These are phyloP conservation scores for Apiospora sp. DNA, from an alignment of 2,329 filamentous ascomycete species.

Conservation along the genomic window DNA sequence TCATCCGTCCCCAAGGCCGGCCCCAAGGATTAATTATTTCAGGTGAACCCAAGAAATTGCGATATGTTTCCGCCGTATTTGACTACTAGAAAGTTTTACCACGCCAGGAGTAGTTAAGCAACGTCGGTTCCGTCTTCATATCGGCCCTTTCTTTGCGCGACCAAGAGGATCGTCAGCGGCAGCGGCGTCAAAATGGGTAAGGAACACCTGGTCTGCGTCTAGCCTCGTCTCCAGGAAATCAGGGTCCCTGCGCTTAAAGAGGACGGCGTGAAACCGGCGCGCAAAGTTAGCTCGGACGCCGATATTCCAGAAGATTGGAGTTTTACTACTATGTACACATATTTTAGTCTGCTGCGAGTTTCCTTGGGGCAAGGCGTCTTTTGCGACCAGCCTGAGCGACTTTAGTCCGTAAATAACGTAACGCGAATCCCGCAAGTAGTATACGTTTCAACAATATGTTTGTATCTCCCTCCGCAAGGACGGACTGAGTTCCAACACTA, in stretches of 20 bases:
- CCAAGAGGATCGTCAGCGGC: slow-evolving; percentile 1
- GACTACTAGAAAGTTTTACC: background rate
- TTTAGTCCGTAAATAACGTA: background rate
- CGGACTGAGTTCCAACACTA: background rate
- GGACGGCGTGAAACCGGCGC: background rate
- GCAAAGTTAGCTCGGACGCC: background rate
- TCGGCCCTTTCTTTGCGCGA: background rate
- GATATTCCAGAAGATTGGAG: background rate
- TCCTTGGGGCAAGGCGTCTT: background rate
- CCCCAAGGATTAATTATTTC: background rate
- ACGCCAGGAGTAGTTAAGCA: slow-evolving; percentile 8
- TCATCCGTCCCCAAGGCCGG: background rate
- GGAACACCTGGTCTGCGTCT: background rate
- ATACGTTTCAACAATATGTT: background rate
- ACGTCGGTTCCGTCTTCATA: background rate
- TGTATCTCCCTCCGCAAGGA: background rate
- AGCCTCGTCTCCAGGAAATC: background rate
- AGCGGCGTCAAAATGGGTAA: background rate
- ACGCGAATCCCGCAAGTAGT: background rate
- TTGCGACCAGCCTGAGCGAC: background rate
- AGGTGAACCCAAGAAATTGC: background rate
- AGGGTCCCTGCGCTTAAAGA: background rate
- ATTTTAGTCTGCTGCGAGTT: background rate
- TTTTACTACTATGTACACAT: background rate
- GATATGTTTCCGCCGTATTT: background rate